Evolutionary conservation across 441 rosid genomes (phyloP), one percentile per base, ranked within the genome.

Genomic region (Daphne laureola): DNA sequence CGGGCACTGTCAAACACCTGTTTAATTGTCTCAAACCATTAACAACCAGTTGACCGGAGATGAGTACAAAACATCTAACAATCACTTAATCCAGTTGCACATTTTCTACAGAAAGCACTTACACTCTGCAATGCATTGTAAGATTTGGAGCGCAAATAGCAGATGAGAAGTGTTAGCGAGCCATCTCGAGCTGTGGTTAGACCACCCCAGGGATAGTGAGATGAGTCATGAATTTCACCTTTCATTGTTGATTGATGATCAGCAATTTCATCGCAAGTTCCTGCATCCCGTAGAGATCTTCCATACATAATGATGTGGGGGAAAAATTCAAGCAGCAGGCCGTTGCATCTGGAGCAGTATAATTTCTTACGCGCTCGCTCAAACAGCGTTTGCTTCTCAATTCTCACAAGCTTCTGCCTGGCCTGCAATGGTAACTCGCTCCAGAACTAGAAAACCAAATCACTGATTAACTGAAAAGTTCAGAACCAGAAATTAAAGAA

Each of bases 1-100:
- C 84, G 84, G 40, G 96, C 96, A 74, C 96, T 81, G 62, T 92
- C 94, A 64, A 92, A 92, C 25, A 92, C 98, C 96, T 92, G 83
- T 64, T 61, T 58, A 54, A 57, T 21, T 21, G 50, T 59, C 41
- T 56, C 66, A 66, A 61, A 57, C 75, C 58, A 80, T 67, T 63
- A 63, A 62, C 58, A 69, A 61, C 60, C 40, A 44, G 36, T 56
- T 64, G 40, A 42, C 44, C 23, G 9, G 11, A 5, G 36, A n/a
- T n/a, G 8, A 53, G 25, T 21, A 21, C 25, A 21, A 21, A 21
- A 21, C 25, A 21, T 21, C 25, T 21, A 21, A 21, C 25, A 21
- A 21, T 21, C 25, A 21, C 25, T 21, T 21, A 21, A 21, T 21
- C 25, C 3, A 21, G 25, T 21, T 21, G 25, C 25, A 21, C 1